phyloP scores from a whole-genome alignment of 495 filamentous ascomycete species.

The Rhypophila decipiens region DNA sequence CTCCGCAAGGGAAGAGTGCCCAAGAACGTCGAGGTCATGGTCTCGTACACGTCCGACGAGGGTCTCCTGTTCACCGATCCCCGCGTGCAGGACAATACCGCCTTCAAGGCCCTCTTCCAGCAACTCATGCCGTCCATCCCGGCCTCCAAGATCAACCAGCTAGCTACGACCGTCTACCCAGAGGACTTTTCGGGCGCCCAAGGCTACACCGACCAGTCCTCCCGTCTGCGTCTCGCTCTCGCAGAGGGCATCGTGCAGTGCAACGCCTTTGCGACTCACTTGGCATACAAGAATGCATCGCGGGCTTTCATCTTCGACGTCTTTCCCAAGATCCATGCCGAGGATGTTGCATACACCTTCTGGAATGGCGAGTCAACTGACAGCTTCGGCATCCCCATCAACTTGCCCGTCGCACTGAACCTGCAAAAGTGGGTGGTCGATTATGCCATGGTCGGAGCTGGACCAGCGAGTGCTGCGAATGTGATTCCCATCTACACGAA shows the following conservation, averaged over 20 bases:
- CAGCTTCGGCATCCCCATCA: not conserved
- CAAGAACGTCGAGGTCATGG: constrained; percentile 6
- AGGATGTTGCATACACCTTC: constrained; percentile 6
- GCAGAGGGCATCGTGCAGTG: constrained; percentile 3
- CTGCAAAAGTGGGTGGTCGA: not conserved
- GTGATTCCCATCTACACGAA: not conserved
- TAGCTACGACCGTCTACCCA: constrained; percentile 7
- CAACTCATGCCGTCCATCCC: constrained; percentile 7
- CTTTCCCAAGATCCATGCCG: constrained; percentile 6
- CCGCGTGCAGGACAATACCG: constrained; percentile 4
- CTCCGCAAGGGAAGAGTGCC: constrained; percentile 1
- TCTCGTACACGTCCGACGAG: constrained; percentile 3
- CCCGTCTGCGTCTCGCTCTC: constrained; percentile 4
- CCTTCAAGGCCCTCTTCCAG: constrained; percentile 8
- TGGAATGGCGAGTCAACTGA: not conserved
- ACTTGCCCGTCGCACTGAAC: not conserved
- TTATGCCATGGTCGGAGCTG: not conserved
- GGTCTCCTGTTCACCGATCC: constrained; percentile 13
- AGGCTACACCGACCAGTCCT: constrained; percentile 6
- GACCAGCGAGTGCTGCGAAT: not conserved
- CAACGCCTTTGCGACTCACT: constrained; percentile 2
- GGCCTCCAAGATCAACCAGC: constrained; percentile 3
- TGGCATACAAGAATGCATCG: constrained; percentile 3
- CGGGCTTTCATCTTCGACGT: constrained; percentile 5
- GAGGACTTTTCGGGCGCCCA: constrained; percentile 7